phyloP scores from a whole-genome alignment of 441 rosid genomes.

The Isatis lusitanica region DNA sequence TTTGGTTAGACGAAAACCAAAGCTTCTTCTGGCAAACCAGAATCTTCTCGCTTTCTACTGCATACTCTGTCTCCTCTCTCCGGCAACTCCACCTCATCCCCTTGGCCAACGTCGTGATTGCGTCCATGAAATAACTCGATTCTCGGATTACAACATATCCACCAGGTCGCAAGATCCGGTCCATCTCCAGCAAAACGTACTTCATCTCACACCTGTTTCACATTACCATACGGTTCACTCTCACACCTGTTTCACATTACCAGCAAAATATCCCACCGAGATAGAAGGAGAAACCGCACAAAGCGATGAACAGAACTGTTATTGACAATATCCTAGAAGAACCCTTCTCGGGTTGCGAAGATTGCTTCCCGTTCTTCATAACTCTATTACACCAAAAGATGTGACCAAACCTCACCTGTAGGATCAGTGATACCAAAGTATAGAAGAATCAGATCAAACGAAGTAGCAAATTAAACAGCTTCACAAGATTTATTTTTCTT shows the following conservation, averaged over 20 bases:
- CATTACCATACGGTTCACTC: constrained; percentile 12
- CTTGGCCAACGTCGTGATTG: constrained; percentile 63
- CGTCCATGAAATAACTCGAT: constrained; percentile 78
- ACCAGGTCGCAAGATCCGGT: constrained; percentile 72
- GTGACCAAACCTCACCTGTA: constrained; percentile 12
- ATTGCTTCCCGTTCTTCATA: constrained; percentile 76
- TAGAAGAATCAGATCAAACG: neutral
- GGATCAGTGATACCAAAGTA: neutral
- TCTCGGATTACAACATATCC: constrained; percentile 81
- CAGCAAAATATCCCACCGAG: constrained; percentile 82
- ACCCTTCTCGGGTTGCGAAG: constrained; percentile 49
- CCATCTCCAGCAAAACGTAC: constrained; percentile 86
- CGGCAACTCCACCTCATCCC: constrained; percentile 87
- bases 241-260: constrained; percentile 65
- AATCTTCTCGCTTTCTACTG: constrained; percentile 70
- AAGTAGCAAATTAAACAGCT: neutral
- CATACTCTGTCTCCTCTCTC: constrained; percentile 66
- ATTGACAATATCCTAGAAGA: constrained; percentile 51
- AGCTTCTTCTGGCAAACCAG: constrained; percentile 91
- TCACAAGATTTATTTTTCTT: too few relatives aligned
- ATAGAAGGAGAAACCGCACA: constrained; percentile 88
- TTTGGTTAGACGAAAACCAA: constrained; percentile 67
- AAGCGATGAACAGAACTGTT: constrained; percentile 46
- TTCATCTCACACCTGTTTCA: constrained; percentile 86
- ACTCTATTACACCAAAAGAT: constrained; percentile 15